Evolutionary conservation across 1,284 basidiomycete species (phyloP).

Genomic region (Trichosporon ovoides): DNA sequence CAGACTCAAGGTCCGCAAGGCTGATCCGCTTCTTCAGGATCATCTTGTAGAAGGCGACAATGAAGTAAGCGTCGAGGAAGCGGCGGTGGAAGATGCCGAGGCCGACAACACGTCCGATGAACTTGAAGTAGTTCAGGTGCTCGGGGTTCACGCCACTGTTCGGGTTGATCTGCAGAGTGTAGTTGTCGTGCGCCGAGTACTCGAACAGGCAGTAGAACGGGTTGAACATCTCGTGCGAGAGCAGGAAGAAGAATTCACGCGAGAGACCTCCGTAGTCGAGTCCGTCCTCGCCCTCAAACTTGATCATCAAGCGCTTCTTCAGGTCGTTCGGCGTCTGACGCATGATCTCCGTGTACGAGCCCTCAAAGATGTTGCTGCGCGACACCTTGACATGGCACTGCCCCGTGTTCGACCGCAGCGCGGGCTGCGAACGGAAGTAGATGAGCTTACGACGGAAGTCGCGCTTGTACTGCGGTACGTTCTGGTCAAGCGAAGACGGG

Average conservation of each 20-base stretch:
- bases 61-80: conserved; percentile 98
- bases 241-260: conserved; percentile 98
- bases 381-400: conserved; percentile 97
- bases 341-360: conserved; percentile 95
- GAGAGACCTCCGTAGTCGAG: conserved; percentile 97
- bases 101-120: conserved; percentile 90
- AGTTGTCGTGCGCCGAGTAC: conserved; percentile 98
- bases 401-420: conserved; percentile 78
- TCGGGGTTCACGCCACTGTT: conserved; percentile 97
- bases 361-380: conserved; percentile 89
- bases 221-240: conserved; percentile 97
- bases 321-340: conserved; percentile 81
- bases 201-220: conserved; percentile 99
- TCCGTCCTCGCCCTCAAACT: conserved; percentile 97
- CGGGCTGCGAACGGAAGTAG: conserved; percentile 97
- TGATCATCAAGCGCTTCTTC: conserved; percentile 96
- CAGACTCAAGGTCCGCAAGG: conserved; percentile 79
- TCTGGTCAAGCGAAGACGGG: conserved; percentile 65
- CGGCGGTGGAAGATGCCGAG: conserved; percentile 97
- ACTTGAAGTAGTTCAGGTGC: conserved; percentile 99
- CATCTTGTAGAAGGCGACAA: conserved; percentile 99
- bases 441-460: conserved; percentile 98
- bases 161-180: conserved; percentile 96
- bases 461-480: conserved; percentile 98
- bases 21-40: conserved; percentile 81